phyloP scores from a whole-genome alignment of 805 yeast genomes.

The Wickerhamiella spandovensis region DNA sequence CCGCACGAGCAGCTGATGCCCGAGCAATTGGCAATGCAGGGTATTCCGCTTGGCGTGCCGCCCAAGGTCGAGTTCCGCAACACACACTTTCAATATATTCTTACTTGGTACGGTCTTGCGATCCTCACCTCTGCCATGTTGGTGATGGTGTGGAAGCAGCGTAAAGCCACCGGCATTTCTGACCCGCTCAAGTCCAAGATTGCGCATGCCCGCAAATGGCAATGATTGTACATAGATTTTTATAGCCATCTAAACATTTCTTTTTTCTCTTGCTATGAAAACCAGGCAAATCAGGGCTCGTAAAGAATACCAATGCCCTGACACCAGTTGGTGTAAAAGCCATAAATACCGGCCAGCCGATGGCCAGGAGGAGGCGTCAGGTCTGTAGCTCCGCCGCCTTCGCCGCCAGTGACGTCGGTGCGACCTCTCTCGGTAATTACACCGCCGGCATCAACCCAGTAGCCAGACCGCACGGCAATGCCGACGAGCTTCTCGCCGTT shows the following conservation, averaged over 20 bases:
- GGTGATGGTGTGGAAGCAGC: slow-evolving; percentile 35
- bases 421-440: slow-evolving; percentile 38
- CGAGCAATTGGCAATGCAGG: slow-evolving; percentile 56
- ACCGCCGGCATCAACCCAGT: slow-evolving; percentile 83
- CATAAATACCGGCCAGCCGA: slow-evolving; percentile 55
- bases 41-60: slow-evolving; percentile 77
- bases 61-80: slow-evolving; percentile 77
- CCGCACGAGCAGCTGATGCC: slow-evolving; percentile 23
- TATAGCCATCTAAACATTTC: not conserved
- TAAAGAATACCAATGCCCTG: slow-evolving; percentile 62
- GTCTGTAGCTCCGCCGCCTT: slow-evolving; percentile 48
- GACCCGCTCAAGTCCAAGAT: slow-evolving; percentile 16
- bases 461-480: slow-evolving; percentile 57
- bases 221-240: slow-evolving; percentile 8
- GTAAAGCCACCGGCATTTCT: slow-evolving; percentile 8
- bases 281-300: slow-evolving; percentile 7
- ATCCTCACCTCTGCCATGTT: slow-evolving; percentile 60
- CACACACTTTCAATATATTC: slow-evolving; percentile 80
- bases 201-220: slow-evolving; percentile 21
- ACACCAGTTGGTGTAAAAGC: slow-evolving; percentile 57
- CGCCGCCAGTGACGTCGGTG: slow-evolving; percentile 48
- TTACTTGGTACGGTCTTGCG: slow-evolving; percentile 90
- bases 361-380: slow-evolving; percentile 54
- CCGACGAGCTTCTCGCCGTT: slow-evolving; percentile 49
- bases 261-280: not conserved